A percentile compares a stretch with the other conserved stretches of the same genome.
Evolutionary conservation across 805 yeast species (phyloP).

Genomic region (Candida bentonensis): DNA sequence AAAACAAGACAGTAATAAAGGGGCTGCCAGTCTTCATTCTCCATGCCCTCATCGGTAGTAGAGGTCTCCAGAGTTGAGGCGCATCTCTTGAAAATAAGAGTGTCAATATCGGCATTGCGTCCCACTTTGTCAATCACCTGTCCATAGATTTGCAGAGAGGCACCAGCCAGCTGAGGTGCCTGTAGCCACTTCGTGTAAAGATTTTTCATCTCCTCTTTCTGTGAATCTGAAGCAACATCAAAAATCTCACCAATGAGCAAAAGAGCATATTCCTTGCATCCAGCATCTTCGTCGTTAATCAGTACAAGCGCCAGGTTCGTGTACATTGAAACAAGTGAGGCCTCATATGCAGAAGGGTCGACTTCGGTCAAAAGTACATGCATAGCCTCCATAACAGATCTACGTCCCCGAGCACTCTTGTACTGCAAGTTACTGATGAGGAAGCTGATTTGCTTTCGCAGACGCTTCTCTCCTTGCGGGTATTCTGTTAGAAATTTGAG

Average conservation of each 20-base stretch:
- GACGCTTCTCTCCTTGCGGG: conserved; percentile 78
- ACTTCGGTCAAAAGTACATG: conserved; percentile 57
- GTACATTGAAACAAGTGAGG: conserved; percentile 54
- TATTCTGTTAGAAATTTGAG: conserved; percentile 83
- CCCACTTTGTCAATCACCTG: neutral
- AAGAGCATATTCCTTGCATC: conserved; percentile 75
- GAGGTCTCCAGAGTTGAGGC: neutral
- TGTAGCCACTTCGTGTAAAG: neutral
- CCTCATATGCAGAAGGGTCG: conserved; percentile 28
- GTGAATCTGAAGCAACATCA: conserved; percentile 20
- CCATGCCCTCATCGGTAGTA: conserved; percentile 2
- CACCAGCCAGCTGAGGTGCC: neutral
- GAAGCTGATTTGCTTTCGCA: conserved; percentile 71
- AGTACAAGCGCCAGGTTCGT: conserved; percentile 67
- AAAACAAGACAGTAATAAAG: conserved; percentile 50
- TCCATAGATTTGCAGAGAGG: neutral
- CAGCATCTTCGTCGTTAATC: conserved; percentile 61
- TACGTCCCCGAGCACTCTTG: conserved; percentile 75
- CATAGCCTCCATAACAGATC: conserved; percentile 79
- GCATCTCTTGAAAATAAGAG: neutral
- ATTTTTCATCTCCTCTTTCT: neutral
- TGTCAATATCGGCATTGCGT: neutral
- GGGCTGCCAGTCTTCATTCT: conserved; percentile 57
- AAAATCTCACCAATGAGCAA: conserved; percentile 33
- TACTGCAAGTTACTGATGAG: conserved; percentile 70